Evolutionary conservation across 225 moss, liverwort and hornwort genomes (phyloP).

Genomic region (Marchantia polymorpha): DNA sequence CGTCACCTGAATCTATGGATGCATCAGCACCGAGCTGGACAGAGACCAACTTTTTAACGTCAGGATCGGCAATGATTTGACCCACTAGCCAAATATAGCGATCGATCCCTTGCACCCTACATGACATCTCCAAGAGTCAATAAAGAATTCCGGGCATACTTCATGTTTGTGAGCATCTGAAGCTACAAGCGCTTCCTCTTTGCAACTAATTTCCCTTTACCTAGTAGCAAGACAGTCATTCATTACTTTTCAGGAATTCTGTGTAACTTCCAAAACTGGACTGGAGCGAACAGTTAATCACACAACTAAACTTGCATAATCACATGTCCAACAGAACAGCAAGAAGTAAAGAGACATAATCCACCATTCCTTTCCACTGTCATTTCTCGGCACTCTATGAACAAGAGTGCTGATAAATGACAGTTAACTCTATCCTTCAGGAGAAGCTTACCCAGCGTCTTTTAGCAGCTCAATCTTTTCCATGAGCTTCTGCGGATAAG

Average conservation of each 20-base stretch:
- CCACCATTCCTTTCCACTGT: not conserved
- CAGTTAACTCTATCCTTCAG: not conserved
- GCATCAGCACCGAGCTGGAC: constrained; percentile 49
- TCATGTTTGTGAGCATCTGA: not conserved
- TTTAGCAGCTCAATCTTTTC: constrained; percentile 96
- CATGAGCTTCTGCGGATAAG: constrained; percentile 84
- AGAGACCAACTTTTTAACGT: constrained; percentile 77
- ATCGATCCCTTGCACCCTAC: constrained; percentile 95
- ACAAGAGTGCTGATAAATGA: too few relatives aligned
- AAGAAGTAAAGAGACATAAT: not conserved
- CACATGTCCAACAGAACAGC: not conserved
- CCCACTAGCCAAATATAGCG: constrained; percentile 98
- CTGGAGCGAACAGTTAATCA: too few relatives aligned
- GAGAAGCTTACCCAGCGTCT: constrained; percentile 64
- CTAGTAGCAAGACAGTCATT: too few relatives aligned
- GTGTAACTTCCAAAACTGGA: too few relatives aligned
- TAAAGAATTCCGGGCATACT: not conserved
- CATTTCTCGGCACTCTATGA: not conserved
- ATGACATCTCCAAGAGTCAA: constrained; percentile 26
- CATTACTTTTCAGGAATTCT: too few relatives aligned
- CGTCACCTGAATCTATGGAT: constrained; percentile 48
- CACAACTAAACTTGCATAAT: not conserved
- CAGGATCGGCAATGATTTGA: constrained; percentile 87
- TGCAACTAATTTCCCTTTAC: too few relatives aligned
- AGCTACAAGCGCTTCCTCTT: not conserved